Conservation (phyloP, 2,329 filamentous ascomycete species). For the Hypoxylon sp. region DNA sequence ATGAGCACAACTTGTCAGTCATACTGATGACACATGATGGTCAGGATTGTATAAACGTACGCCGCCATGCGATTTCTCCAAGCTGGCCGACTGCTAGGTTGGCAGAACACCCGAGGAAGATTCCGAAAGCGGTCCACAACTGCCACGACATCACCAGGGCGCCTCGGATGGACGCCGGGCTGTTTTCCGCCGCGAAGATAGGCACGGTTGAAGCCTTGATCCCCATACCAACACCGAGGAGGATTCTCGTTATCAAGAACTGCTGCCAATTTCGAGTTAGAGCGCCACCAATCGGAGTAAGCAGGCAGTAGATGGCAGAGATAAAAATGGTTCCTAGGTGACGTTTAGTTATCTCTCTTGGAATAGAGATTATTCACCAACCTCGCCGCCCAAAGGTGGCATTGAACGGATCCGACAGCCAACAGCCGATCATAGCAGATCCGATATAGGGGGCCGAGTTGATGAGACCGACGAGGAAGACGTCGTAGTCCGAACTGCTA, state of each 20-base stretch:
- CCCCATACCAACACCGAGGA: conserved; percentile 75
- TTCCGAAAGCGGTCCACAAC: conserved; percentile 62
- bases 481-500: conserved; percentile 54
- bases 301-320: conserved; percentile 69
- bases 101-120: conserved; percentile 67
- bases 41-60: conserved; percentile 31
- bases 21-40: not conserved
- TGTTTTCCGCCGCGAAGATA: conserved; percentile 73
- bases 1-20: conserved; percentile 9
- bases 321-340: conserved; percentile 62
- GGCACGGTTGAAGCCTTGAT: conserved; percentile 71
- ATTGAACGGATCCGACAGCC: conserved; percentile 78
- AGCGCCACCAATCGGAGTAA: conserved; percentile 62
- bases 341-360: conserved; percentile 5
- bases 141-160: conserved; percentile 80
- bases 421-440: conserved; percentile 75
- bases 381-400: conserved; percentile 74
- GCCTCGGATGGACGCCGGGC: conserved; percentile 71
- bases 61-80: conserved; percentile 52
- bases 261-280: conserved; percentile 65
- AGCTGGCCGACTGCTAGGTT: conserved; percentile 70
- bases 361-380: not conserved
- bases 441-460: conserved; percentile 72
- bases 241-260: conserved; percentile 75
- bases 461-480: conserved; percentile 72